Base-by-base conservation (phyloP, 768 basidiomycete species). In the Punctularia strigosozonata region DNA sequence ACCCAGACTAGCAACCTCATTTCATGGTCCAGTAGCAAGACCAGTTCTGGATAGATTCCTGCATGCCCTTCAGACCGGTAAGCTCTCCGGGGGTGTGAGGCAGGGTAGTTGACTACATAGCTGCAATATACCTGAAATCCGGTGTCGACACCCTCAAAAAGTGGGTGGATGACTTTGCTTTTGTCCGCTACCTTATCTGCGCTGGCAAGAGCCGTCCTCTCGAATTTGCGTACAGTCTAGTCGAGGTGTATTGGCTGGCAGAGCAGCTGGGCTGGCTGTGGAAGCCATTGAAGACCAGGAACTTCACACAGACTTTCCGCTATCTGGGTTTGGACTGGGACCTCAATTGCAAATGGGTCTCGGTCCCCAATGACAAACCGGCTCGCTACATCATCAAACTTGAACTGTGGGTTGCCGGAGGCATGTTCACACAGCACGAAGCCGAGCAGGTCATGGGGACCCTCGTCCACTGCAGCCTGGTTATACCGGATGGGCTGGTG, bases 251-350 rank as follows among this genome's bases (percentile, higher is more conserved):
- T n/a, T n/a, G n/a, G n/a, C n/a, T n/a, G n/a, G 55, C 59, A 0
- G 36, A 40, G 0, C 25, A 39, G 0, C 42, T 64, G 0, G 60
- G 61, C 0, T 60, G 59, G 57, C 62, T 61, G 1, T 64, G 62
- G 63, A 56, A 59, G 24, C 37, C 22, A 0, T 48, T 50, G 0
- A 63, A 64, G 39, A 53, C 48, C 8, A 23, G 35, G 0, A 51
- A 53, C 0, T 64, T 63, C 23, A 31, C 46, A 3, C 2, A 38
- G 4, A 12, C 25, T 0, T 63, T 66, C 42, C 43, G 30, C 18
- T 68, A 66, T 33, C 48, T 65, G 1, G 60, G 66, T 3, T 65
- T 66, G 39, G 3, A 44, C 0, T 66, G 65, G 66, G 46, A 59
- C 22, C 37, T 66, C 0, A 1, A 5, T 0, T 5, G 17, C 0